Percentiles rank a stretch among this genome's conserved stretches.
Evolutionary conservation across 306 rosid genomes (phyloP).

Genomic region (Datisca glomerata): DNA sequence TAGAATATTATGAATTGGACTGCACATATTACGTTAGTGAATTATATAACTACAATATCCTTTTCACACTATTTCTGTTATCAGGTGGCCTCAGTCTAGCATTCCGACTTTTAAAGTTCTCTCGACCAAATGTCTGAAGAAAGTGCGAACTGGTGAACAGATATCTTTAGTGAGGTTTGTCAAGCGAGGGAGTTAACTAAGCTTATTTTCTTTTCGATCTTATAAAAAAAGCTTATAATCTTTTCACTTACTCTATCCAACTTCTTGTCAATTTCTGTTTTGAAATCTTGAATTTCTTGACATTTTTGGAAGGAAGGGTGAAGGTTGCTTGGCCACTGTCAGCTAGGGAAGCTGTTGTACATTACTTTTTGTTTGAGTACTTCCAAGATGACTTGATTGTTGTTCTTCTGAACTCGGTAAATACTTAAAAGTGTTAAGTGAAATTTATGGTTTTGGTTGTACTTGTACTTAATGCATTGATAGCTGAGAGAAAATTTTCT

Average conservation of each 20-base stretch:
- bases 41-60: no score
- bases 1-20: no score
- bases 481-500: slow-evolving; percentile 13
- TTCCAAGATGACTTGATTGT: slow-evolving; percentile 66
- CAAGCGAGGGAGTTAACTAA: not conserved
- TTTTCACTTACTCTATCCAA: not conserved
- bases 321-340: slow-evolving; percentile 93
- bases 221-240: not conserved
- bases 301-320: slow-evolving; percentile 82
- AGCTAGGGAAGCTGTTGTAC: slow-evolving; percentile 70
- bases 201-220: no score
- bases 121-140: slow-evolving; percentile 50
- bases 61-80: no score
- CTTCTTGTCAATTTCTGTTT: slow-evolving; percentile 5
- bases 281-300: slow-evolving; percentile 27
- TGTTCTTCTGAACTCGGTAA: slow-evolving; percentile 74
- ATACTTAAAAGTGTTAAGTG: not conserved
- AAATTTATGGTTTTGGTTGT: not conserved
- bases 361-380: slow-evolving; percentile 77
- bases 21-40: no score
- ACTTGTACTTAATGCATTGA: not conserved
- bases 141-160: slow-evolving; percentile 59
- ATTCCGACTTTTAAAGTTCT: slow-evolving; percentile 69
- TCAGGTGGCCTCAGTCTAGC: slow-evolving; percentile 85
- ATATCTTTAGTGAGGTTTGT: slow-evolving; percentile 75